Evolutionary conservation across 345 rosid genomes (phyloP).

Genomic region (Pistacia vera): DNA sequence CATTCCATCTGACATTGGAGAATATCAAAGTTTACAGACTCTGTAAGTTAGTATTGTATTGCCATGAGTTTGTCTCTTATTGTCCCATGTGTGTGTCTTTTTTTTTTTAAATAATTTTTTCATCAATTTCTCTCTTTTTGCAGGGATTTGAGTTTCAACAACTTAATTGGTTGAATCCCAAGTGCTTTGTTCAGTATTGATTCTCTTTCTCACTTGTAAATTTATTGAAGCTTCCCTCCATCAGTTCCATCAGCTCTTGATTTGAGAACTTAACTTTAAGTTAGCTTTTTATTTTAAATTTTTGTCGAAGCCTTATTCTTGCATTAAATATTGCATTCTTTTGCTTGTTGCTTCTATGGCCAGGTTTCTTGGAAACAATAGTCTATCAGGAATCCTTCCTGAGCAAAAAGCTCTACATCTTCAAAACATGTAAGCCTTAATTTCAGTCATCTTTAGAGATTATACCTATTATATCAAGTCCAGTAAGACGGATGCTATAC

Average conservation of each 20-base stretch:
- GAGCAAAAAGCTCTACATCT: too few relatives aligned
- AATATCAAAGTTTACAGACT: conserved; percentile 11
- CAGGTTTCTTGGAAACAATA: conserved; percentile 26
- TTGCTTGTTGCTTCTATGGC: too few relatives aligned
- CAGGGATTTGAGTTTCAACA: conserved; percentile 51
- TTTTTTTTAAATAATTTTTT: neutral
- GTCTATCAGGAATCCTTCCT: conserved; percentile 3
- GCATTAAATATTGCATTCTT: too few relatives aligned
- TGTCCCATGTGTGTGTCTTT: too few relatives aligned
- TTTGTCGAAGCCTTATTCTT: too few relatives aligned
- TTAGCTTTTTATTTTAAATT: too few relatives aligned
- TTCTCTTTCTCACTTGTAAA: conserved; percentile 32
- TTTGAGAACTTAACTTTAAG: too few relatives aligned
- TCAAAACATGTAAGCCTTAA: too few relatives aligned
- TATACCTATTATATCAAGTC: too few relatives aligned
- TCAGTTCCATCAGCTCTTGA: neutral
- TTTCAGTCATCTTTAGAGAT: too few relatives aligned
- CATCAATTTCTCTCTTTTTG: neutral
- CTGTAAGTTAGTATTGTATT: conserved; percentile 30
- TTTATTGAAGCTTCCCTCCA: neutral
- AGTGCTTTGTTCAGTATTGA: conserved; percentile 29
- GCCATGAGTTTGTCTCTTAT: too few relatives aligned
- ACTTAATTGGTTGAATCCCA: conserved; percentile 35
- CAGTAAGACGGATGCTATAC: too few relatives aligned
- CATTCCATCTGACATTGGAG: conserved; percentile 34